phyloP scores from a whole-genome alignment of 768 basidiomycete genomes.

The Pholiota microspora region DNA sequence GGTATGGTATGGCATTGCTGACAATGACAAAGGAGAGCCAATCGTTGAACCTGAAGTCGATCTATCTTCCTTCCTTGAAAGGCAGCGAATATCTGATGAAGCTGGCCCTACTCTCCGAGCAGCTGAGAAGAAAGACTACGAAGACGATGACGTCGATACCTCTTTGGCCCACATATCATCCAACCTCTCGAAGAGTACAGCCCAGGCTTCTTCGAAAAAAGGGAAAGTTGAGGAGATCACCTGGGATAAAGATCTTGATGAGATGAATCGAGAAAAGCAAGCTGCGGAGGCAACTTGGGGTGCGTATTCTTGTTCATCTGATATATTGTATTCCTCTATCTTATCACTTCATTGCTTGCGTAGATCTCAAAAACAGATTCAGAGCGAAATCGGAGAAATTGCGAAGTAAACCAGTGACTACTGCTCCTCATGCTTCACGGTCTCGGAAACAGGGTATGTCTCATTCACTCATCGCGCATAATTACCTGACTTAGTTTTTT shows the following conservation, averaged over 20 bases:
- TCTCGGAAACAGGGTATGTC: conserved; percentile 39
- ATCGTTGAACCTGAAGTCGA: conserved; percentile 73
- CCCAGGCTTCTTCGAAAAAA: conserved; percentile 41
- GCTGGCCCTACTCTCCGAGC: conserved; percentile 21
- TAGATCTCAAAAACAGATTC: conserved; percentile 61
- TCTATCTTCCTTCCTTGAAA: conserved; percentile 62
- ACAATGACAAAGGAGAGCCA: conserved; percentile 49
- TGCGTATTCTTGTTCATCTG: conserved; percentile 24
- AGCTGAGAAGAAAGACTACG: conserved; percentile 29
- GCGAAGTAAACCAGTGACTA: conserved; percentile 29
- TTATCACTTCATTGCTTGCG: neutral
- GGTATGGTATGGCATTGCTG: neutral
- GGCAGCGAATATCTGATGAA: conserved; percentile 49
- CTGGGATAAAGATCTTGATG: conserved; percentile 68
- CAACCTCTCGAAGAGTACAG: conserved; percentile 13
- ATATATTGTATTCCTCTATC: neutral
- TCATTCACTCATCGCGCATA: neutral
- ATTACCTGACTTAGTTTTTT: neutral
- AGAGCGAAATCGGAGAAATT: conserved; percentile 52
- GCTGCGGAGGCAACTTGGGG: conserved; percentile 77
- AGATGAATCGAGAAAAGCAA: conserved; percentile 66
- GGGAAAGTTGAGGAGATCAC: conserved; percentile 62
- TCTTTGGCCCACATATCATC: conserved; percentile 53
- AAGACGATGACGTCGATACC: conserved; percentile 62
- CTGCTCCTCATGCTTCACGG: conserved; percentile 21